A percentile compares a stretch with the other conserved stretches of the same genome.
phyloP scores from a whole-genome alignment of 345 rosid genomes.

The Citrus maxima region DNA sequence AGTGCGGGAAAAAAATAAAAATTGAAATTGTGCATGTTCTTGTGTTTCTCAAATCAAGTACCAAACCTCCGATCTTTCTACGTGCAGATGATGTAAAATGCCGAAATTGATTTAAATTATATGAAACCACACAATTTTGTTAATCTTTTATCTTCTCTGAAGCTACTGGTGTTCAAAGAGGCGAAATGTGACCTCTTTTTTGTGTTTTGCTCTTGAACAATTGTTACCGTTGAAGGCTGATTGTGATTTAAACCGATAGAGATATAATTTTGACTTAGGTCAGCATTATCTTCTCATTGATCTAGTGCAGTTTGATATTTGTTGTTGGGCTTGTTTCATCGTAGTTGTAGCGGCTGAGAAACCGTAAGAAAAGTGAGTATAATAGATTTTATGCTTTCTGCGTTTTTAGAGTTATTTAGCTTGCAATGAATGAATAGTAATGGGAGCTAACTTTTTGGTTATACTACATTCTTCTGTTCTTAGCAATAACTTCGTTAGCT shows the following conservation, averaged over 20 bases:
- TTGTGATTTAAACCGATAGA: not conserved
- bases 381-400: not conserved
- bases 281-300: not conserved
- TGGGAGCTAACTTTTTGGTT: not conserved
- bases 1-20: not conserved
- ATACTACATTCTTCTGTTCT: not conserved
- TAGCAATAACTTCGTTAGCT: not conserved
- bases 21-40: not conserved
- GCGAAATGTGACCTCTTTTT: not conserved
- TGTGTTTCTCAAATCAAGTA: not conserved
- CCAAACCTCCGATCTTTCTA: not conserved
- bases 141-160: not conserved
- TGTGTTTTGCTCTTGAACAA: not conserved
- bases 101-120: too few species aligned
- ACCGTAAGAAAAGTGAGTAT: not conserved
- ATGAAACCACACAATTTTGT: too few species aligned
- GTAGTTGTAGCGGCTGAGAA: not conserved
- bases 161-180: not conserved
- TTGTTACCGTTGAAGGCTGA: not conserved
- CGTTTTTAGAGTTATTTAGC: not conserved
- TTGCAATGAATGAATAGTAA: too few species aligned
- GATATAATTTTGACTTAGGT: not conserved
- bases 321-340: not conserved
- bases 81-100: too few species aligned
- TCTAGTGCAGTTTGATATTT: not conserved